phyloP scores from a whole-genome alignment of 805 yeast species.

The Hanseniaspora clermontiae region DNA sequence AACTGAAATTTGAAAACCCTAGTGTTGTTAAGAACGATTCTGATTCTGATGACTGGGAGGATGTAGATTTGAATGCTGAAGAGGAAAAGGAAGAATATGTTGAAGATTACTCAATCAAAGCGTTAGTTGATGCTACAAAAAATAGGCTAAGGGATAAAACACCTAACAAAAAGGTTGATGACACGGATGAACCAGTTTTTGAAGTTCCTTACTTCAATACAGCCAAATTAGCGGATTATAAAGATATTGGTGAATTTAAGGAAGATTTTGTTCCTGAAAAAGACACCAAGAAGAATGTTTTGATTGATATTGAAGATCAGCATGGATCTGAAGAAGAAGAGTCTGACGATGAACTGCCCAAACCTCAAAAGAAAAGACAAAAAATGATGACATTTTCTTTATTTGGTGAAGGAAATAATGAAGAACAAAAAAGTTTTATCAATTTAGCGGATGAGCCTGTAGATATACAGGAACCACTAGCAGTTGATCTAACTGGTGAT shows the following conservation, averaged over 20 bases:
- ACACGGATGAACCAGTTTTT: neutral
- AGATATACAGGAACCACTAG: neutral
- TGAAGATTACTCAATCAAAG: slow-evolving; percentile 33
- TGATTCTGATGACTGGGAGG: slow-evolving; percentile 55
- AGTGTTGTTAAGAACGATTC: slow-evolving; percentile 25
- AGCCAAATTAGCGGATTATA: neutral
- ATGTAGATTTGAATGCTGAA: slow-evolving; percentile 32
- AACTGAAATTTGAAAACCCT: slow-evolving; percentile 13
- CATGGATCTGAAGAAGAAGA: neutral
- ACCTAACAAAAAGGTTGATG: neutral
- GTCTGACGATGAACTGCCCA: neutral
- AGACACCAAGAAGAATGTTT: neutral
- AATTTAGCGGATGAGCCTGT: neutral
- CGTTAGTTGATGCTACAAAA: slow-evolving; percentile 23
- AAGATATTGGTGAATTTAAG: neutral
- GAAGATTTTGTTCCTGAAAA: neutral
- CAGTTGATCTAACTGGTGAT: neutral
- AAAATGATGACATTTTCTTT: neutral
- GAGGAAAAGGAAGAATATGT: slow-evolving; percentile 18
- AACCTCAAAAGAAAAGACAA: neutral
- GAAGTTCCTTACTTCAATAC: neutral
- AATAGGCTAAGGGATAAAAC: slow-evolving; percentile 2
- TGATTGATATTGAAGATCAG: neutral
- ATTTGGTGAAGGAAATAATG: neutral
- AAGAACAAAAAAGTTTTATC: neutral